These are phyloP conservation scores for Silene coronaria DNA, from an alignment of 179 eudicot species.

Conservation along the genomic window DNA sequence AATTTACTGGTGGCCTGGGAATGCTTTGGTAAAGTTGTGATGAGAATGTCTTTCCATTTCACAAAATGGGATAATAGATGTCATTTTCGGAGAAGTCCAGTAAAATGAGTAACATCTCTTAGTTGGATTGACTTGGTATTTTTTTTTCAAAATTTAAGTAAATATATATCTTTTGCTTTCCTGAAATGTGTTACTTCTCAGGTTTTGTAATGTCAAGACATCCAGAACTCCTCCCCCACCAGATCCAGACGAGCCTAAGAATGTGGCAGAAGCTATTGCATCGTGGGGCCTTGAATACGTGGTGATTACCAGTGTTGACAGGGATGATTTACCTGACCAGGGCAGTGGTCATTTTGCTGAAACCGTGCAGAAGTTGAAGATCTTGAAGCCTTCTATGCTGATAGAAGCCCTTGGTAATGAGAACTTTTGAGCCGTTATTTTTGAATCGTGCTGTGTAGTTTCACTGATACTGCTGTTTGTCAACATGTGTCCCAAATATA, in stretches of 20 bases:
- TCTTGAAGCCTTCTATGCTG: constrained; percentile 70
- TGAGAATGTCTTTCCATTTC: not conserved
- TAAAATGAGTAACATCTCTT: not conserved
- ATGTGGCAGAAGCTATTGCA: constrained; percentile 96
- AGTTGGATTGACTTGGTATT: not conserved
- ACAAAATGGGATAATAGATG: constrained; percentile 12
- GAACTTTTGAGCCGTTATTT: not conserved
- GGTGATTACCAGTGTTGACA: constrained; percentile 95
- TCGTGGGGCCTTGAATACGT: constrained; percentile 98
- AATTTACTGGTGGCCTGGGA: not conserved
- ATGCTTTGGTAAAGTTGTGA: not conserved
- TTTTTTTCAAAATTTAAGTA: not conserved
- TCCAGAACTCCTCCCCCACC: constrained; percentile 97
- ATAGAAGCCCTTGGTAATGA: constrained; percentile 84
- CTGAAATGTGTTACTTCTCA: constrained; percentile 24
- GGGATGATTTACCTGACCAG: constrained; percentile 93
- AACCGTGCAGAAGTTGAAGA: constrained; percentile 82
- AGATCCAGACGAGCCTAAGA: constrained; percentile 87
- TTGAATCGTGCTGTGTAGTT: not conserved
- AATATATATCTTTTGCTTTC: not conserved
- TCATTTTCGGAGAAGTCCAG: not conserved
- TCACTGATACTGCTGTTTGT: constrained; percentile 4
- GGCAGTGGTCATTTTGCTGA: constrained; percentile 97
- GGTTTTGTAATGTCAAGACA: constrained; percentile 98
- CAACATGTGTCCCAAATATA: too few species aligned